A percentile compares a stretch with the other conserved stretches of the same genome.
Conservation (phyloP, 371 early-diverging fungal species). For the Mucor saturninus region DNA sequence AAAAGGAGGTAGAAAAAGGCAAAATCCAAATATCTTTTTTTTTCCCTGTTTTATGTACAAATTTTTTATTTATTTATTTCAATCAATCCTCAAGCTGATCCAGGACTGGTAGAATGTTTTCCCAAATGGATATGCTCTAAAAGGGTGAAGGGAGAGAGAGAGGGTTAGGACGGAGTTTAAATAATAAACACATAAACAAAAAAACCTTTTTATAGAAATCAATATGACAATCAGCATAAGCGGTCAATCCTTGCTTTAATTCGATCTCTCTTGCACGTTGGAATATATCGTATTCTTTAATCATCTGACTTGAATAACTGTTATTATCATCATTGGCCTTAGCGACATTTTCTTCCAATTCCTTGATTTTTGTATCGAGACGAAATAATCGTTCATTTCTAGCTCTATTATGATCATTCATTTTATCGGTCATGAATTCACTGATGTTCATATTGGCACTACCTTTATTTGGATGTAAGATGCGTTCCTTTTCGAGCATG, state of each 20-base stretch:
- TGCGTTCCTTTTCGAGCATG: constrained; percentile 63
- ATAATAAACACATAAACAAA: no score
- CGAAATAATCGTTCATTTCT: constrained; percentile 72
- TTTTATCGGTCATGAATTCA: constrained; percentile 82
- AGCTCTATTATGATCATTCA: constrained; percentile 77
- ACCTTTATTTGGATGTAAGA: constrained; percentile 53
- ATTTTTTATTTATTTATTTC: constrained; percentile 18
- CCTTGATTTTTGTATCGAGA: constrained; percentile 72
- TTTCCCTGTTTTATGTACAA: background rate
- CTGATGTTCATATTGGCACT: constrained; percentile 61
- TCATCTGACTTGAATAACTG: constrained; percentile 78
- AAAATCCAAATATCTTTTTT: background rate
- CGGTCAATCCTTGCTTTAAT: constrained; percentile 74
- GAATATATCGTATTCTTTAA: constrained; percentile 84
- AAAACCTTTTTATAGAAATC: constrained; percentile 77
- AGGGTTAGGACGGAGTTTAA: no score
- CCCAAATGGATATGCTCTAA: constrained; percentile 50
- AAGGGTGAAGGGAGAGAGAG: no score
- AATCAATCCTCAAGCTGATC: constrained; percentile 29
- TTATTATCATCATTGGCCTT: constrained; percentile 70
- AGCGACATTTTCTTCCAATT: constrained; percentile 75
- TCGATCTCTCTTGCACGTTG: constrained; percentile 78
- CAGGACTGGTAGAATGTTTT: constrained; percentile 45
- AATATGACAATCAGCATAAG: constrained; percentile 80
- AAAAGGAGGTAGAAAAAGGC: background rate